phyloP scores from a whole-genome alignment of 257 asterid genomes.

The Mentha longifolia region DNA sequence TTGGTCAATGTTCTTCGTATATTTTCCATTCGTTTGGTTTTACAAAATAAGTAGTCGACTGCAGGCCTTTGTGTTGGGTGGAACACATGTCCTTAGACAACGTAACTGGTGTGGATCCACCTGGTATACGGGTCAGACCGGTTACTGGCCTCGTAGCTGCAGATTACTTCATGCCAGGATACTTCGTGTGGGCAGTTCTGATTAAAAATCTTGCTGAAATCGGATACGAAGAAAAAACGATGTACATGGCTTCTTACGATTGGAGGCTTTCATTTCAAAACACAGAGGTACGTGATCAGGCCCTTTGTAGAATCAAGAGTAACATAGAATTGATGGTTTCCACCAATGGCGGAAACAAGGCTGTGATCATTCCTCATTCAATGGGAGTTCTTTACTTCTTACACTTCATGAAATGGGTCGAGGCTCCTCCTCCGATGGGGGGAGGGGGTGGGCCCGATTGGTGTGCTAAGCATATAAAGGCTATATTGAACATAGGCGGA shows the following conservation, averaged over 20 bases:
- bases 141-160: constrained; percentile 97
- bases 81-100: constrained; percentile 92
- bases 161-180: constrained; percentile 90
- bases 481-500: constrained; percentile 86
- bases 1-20: neutral
- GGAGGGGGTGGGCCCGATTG: constrained; percentile 93
- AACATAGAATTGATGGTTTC: constrained; percentile 79
- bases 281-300: constrained; percentile 88
- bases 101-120: constrained; percentile 90
- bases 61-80: constrained; percentile 95
- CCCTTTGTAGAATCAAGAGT: constrained; percentile 76
- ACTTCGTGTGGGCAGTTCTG: constrained; percentile 96
- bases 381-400: constrained; percentile 86
- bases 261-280: constrained; percentile 96
- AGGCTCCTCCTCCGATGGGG: constrained; percentile 88
- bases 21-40: neutral
- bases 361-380: constrained; percentile 83
- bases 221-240: constrained; percentile 89
- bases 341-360: constrained; percentile 76
- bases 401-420: constrained; percentile 97
- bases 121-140: constrained; percentile 80
- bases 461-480: constrained; percentile 82
- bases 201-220: constrained; percentile 85
- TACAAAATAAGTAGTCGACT: neutral
- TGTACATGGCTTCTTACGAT: constrained; percentile 97